Evolutionary conservation across 345 rosid genomes (phyloP).

Genomic region (Cardamine chenopodiifolia): DNA sequence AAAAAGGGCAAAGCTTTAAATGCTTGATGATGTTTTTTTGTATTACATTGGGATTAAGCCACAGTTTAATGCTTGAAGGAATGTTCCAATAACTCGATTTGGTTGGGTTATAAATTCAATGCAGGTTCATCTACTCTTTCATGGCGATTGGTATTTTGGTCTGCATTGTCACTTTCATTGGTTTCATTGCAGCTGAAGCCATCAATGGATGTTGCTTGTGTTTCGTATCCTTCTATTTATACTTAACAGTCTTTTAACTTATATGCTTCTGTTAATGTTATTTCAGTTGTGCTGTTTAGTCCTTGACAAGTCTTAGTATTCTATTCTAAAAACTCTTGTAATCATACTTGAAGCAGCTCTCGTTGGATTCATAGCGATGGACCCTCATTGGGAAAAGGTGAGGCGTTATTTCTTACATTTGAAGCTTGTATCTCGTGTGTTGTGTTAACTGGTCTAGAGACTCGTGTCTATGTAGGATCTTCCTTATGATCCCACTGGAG

Average conservation of each 20-base stretch:
- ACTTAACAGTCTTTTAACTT: not conserved
- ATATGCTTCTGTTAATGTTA: not conserved
- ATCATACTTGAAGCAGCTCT: constrained; percentile 73
- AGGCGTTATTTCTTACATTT: constrained; percentile 24
- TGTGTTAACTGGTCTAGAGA: not conserved
- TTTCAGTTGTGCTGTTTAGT: constrained; percentile 28
- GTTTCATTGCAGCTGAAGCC: constrained; percentile 93
- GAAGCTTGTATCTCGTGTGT: not conserved
- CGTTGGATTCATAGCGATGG: constrained; percentile 80
- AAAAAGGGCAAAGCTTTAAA: constrained; percentile 9
- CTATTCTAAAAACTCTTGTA: constrained; percentile 62
- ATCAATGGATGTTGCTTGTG: constrained; percentile 88
- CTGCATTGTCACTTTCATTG: constrained; percentile 68
- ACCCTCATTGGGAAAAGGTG: constrained; percentile 84
- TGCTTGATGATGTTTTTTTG: not conserved
- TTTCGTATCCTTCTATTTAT: constrained; percentile 73
- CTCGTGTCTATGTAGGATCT: constrained; percentile 35
- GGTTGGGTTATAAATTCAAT: constrained; percentile 22
- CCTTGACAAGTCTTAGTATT: constrained; percentile 54
- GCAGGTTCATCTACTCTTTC: constrained; percentile 95
- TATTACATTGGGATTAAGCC: not conserved
- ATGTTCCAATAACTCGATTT: constrained; percentile 5
- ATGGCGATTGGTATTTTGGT: constrained; percentile 83
- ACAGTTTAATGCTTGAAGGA: constrained; percentile 10
- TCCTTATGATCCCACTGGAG: constrained; percentile 83